Base-by-base conservation (phyloP, 345 rosid genomes). In the Moricandia arvensis region DNA sequence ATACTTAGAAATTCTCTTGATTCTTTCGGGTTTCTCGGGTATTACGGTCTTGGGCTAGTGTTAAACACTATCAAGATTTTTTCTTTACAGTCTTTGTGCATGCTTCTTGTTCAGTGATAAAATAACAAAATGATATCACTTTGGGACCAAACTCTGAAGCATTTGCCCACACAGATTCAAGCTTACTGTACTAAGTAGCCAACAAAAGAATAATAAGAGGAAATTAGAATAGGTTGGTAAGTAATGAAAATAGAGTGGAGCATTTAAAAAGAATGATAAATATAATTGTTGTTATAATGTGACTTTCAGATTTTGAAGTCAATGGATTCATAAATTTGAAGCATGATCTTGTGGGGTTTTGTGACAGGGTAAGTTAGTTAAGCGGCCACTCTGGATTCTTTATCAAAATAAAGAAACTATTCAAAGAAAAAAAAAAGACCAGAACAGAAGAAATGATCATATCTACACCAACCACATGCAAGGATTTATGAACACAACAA, bases 391-490 rank as follows among this genome's bases (percentile, higher is more conserved):
- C 21, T 75, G n/a, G n/a, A n/a, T n/a, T n/a, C n/a, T n/a, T n/a
- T n/a, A n/a, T n/a, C n/a, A n/a, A n/a, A n/a, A n/a, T n/a, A n/a
- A n/a, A n/a, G n/a, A n/a, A 62, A 47, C 58, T 31, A 47, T 59
- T 2, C 8, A 57, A 24, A 12, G 8, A 4, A 2, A 16, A 24
- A 34, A 4, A 29, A 29, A 0, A n/a, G n/a, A 0, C n/a, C 3
- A 54, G 41, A 55, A 54, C 71, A 57, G 17, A 69, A 38, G 55
- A 62, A 37, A 21, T 64, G 49, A 63, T n/a, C 18, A 9, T 26
- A 59, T 47, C 38, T 75, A 62, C 66, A 77, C 68, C 76, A 77
- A 66, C 73, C 80, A 71, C 80, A 77, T 71, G 80, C 72, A 58
- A 47, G 43, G 24, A 47, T 71, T 71, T 65, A 64, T 77, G 72